Evolutionary conservation across 208 protist genomes (phyloP), one percentile per base, ranked within the genome.

Genomic region (Trypanosoma lewisi): DNA sequence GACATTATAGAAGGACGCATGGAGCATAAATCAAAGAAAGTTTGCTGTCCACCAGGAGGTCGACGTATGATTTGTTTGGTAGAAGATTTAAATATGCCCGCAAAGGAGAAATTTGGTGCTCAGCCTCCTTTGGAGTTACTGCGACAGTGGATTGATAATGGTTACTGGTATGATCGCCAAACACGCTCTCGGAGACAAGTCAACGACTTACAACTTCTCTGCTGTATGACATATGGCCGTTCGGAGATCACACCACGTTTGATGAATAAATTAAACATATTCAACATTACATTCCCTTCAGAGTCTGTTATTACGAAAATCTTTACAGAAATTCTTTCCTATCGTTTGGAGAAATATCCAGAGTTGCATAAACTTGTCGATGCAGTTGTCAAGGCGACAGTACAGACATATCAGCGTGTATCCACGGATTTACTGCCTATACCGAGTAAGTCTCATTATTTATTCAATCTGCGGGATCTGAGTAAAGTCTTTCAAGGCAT

Each of bases 1-100:
- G 89, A 97, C 56, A 97, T 98, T 45, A 97, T 99, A 58, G 98
- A 99, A 75, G 85, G 85, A 21, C 70, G 86, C 41, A 94, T 99
- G 81, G 95, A 98, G 83, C 98, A 98, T 81, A 94, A 95, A 52
- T 96, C 94, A 30, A 98, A 98, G 75, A 96, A 98, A 73, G 95
- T 89, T n/a, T 99, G 89, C 73, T 86, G 80, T 39, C 97, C 98
- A 2, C 83, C 93, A 7, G 92, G 85, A 41, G 97, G 97, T 30
- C 96, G 97, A 50, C 79, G 89, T 44, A 90, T 99, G 82, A 80
- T 99, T 51, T 93, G 95, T 59, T 97, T 99, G 66, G 82, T 99
- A 50, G 98, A 99, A 83, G 98, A 99, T 64, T 80, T 99, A 16
- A 99, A 99, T 73, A 99, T 99, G 97, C 98, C 98, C 3, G 79